Evolutionary conservation across 129 eudicot genomes (phyloP), one percentile per base, ranked within the genome.

Genomic region (Chrysanthemum makinoi): DNA sequence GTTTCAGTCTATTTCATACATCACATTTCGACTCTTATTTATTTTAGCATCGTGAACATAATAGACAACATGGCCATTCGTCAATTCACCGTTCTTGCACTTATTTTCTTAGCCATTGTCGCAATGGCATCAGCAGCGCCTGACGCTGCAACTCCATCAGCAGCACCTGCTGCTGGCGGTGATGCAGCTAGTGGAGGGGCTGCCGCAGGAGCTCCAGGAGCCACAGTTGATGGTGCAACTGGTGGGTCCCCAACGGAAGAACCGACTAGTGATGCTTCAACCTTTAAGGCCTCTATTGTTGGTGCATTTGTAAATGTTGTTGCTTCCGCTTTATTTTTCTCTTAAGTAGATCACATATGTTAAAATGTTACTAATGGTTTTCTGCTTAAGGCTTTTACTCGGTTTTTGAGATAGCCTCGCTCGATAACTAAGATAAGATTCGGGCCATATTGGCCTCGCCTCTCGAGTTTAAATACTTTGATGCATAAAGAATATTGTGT

Each of bases 91-190:
- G 17, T 57, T 4, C 1, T 67, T 13, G 62, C 74, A 5, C 67
- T 75, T 20, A 8, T 75, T 43, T 66, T 75, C 68, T 66, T 75
- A 46, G 79, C 62, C 52, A 18, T 75, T 16, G 39, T 66, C 2
- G 58, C 24, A 10, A 65, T 66, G 67, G 59, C 60, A 75, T 55
- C 15, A 55, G 79, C 72, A 19, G 65, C 71, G 4, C 13, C 62
- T 3, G 59, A 65, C 24, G 73, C 50, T 33, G 39, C 19, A 16
- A 5, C 66, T 24, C 48, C 72, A 10, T 66, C 79, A 1, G 61
- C 16, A 1, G 43, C 58, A 4, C 46, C 77, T 39, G 33, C 43
- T 2, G 47, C 50, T 3, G 64, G 33, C 0, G 62, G 47, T 0
- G 10, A 48, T 39, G 46, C 46, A 39, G 1, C 10, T 0, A 39